Evolutionary conservation across 1,284 basidiomycete species (phyloP).

Genomic region (Butyriboletus pseudospeciosus): DNA sequence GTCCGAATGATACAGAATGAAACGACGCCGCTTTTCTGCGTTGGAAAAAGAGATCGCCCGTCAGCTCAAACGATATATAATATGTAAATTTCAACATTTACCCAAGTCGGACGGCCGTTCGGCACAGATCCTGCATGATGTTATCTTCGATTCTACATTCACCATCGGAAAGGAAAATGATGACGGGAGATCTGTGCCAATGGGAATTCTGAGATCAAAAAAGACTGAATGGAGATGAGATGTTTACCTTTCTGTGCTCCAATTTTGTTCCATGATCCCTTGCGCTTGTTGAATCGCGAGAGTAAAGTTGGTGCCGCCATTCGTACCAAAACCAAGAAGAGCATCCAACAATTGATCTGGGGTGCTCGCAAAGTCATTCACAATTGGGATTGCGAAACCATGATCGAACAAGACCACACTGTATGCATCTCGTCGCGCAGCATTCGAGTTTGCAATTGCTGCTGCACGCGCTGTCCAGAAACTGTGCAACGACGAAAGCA

Average conservation of each 20-base stretch:
- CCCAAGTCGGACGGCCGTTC: conserved; percentile 47
- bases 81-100: conserved; percentile 18
- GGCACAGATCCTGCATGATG: conserved; percentile 45
- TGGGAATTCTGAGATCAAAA: background rate
- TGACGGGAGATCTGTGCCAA: conserved; percentile 45
- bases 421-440: conserved; percentile 51
- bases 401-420: conserved; percentile 52
- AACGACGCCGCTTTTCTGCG: conserved; percentile 55
- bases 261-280: conserved; percentile 42
- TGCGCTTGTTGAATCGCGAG: conserved; percentile 40
- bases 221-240: background rate
- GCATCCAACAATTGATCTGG: conserved; percentile 44
- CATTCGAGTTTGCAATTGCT: conserved; percentile 31
- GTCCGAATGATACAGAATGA: conserved; percentile 57
- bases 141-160: conserved; percentile 42
- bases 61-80: background rate
- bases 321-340: conserved; percentile 34
- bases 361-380: conserved; percentile 49
- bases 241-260: conserved; percentile 53
- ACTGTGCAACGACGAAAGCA: conserved; percentile 48
- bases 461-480: conserved; percentile 55
- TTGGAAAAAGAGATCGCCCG: background rate
- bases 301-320: conserved; percentile 49
- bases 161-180: conserved; percentile 62
- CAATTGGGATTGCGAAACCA: conserved; percentile 24